phyloP scores from a whole-genome alignment of 352 stramenopile genomes.

The Phytophthora syringae region DNA sequence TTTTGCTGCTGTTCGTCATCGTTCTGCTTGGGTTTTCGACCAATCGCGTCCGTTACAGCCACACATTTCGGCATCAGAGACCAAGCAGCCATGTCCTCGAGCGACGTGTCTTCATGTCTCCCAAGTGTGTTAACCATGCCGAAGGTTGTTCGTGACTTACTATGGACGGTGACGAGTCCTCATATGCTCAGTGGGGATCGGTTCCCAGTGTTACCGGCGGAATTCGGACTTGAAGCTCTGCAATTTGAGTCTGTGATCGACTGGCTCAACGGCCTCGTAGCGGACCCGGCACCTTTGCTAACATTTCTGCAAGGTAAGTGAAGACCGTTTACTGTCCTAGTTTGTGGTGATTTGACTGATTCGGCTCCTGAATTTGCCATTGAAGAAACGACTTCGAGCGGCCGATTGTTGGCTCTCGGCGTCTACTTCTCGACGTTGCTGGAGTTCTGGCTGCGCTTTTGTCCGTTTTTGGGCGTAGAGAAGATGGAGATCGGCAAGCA shows the following conservation, averaged over 20 bases:
- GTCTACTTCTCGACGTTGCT: slow-evolving; percentile 78
- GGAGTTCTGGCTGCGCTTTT: slow-evolving; percentile 73
- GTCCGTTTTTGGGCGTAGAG: slow-evolving; percentile 46
- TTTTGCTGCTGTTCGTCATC: too few relatives aligned
- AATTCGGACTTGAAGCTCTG: slow-evolving; percentile 38
- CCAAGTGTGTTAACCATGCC: slow-evolving; percentile 22
- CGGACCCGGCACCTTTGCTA: slow-evolving; percentile 50
- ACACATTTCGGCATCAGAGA: slow-evolving; percentile 16
- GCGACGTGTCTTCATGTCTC: slow-evolving; percentile 13
- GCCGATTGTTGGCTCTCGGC: slow-evolving; percentile 55
- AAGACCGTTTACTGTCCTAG: not conserved
- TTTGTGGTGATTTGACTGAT: slow-evolving; percentile 1
- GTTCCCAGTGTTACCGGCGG: slow-evolving; percentile 56
- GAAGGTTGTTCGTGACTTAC: slow-evolving; percentile 74
- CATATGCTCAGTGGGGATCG: slow-evolving; percentile 51
- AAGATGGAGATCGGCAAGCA: slow-evolving; percentile 64
- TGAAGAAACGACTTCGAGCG: slow-evolving; percentile 49
- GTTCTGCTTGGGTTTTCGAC: too few relatives aligned
- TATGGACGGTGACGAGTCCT: slow-evolving; percentile 67
- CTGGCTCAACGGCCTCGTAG: slow-evolving; percentile 56
- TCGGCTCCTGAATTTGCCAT: not conserved
- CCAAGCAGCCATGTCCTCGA: slow-evolving; percentile 19
- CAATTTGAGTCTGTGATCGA: slow-evolving; percentile 37
- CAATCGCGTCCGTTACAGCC: slow-evolving; percentile 21
- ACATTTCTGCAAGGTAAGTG: slow-evolving; percentile 57